Base-by-base conservation (phyloP, 306 rosid genomes). In the Hippophae rhamnoides region DNA sequence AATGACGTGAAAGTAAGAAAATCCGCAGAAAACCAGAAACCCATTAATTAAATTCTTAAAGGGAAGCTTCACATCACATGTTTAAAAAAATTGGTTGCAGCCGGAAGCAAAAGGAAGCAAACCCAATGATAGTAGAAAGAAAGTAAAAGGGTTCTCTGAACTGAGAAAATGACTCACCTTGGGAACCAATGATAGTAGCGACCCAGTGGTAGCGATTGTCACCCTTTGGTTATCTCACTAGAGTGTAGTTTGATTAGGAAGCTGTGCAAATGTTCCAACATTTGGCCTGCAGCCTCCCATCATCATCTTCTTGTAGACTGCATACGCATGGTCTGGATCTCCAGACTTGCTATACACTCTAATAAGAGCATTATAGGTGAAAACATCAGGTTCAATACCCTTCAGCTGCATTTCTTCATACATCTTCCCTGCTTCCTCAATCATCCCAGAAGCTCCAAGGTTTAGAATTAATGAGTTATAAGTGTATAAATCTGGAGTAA, bases 141-240 rank as follows among this genome's bases (percentile, higher is more conserved):
- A 7, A 47, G 6, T 50, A 52, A 31, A 31, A 31, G 38, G 50
- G 50, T 9, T 10, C 50, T 46, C 50, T 9, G 49, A 46, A 46
- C 3, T 12, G 49, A 46, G 13, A 40, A 53, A 25, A 9, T 18
- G 13, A 12, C 10, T 52, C 6, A 85, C 97, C 94, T 58, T 86
- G 62, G 62, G 95, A 76, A 2, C 98, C 98, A 10, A 85, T 72
- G 46, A 90, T 64, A 51, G 96, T 82, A 12, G 96, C 97, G 47
- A 90, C 72, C 95, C 97, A 90, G 58, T 87, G 86, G 65, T 87
- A 90, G 64, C 87, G 89, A 63, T 90, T 90, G 73, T 90, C 97
- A 13, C 97, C 97, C 76, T 87, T 90, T 23, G 97, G 95, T 31
- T 18, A 8, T 13, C 45, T 59, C 67, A 52, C 14, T 26, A 45